These are phyloP conservation scores for Wickerhamiella galacta DNA, from an alignment of 805 yeast genomes.

Conservation along the genomic window DNA sequence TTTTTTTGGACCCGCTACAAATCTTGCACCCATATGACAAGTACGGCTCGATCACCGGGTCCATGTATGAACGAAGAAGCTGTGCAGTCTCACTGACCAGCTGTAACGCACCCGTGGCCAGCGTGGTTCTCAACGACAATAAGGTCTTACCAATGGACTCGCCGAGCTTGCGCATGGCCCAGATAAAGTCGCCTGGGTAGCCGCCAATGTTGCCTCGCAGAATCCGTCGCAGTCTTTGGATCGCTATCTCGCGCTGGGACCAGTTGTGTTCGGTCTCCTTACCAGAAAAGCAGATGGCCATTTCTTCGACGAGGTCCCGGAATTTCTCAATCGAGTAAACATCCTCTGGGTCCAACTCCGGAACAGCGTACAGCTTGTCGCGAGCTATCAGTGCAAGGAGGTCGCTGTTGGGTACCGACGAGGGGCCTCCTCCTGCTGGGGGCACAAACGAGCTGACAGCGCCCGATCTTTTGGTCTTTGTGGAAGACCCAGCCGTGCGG, in stretches of 20 bases:
- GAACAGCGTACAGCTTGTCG: constrained; percentile 25
- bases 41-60: constrained; percentile 31
- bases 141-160: constrained; percentile 53
- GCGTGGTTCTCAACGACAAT: constrained; percentile 66
- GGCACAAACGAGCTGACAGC: constrained; percentile 1
- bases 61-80: constrained; percentile 14
- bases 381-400: constrained; percentile 4
- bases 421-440: too few relatives aligned
- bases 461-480: not conserved
- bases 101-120: constrained; percentile 61
- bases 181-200: constrained; percentile 23
- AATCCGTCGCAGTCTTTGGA: constrained; percentile 40
- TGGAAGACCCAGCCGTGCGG: not conserved
- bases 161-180: constrained; percentile 28
- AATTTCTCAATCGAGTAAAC: constrained; percentile 20
- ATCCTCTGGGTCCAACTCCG: constrained; percentile 23
- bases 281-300: constrained; percentile 34
- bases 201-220: constrained; percentile 36
- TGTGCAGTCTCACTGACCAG: constrained; percentile 44
- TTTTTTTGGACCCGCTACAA: constrained; percentile 43
- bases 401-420: too few relatives aligned
- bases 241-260: constrained; percentile 49
- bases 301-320: constrained; percentile 17
- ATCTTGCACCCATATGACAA: constrained; percentile 34
- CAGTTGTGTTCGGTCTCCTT: constrained; percentile 84